Evolutionary conservation across 2,329 filamentous ascomycete genomes (phyloP), one percentile per base, ranked within the genome.

Genomic region (Aspergillus pseudoterreus): DNA sequence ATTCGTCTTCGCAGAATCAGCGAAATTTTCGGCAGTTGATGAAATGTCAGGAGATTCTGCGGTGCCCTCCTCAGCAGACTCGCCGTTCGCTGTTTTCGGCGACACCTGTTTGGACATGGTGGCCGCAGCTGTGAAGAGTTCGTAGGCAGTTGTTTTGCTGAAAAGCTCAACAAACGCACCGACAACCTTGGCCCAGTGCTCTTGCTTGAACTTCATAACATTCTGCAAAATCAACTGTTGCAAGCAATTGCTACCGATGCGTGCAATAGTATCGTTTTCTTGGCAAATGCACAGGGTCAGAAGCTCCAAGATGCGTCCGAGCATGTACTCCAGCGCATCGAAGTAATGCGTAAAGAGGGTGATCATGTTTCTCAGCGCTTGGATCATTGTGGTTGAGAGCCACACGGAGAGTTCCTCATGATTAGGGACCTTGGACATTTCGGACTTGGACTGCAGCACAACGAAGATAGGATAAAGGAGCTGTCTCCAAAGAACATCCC

Each of bases 321-420:
- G 82, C 94, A 99, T 99, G 68, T 96, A 95, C 73, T 97, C 91
- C 9, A 99, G 77, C 0, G 91, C 86, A 53, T 95, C 90, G 59
- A 99, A 99, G 72, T 97, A 99, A 72, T 99, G 95, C 0, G 95
- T 99, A 71, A 99, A 99, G 21, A 99, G 82, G 1, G 90, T 92
- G 63, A 99, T 97, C 89, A 99, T 96, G 73, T 97, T 96, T 53
- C 94, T 86, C 50, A 99, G 77, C 2, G 94, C 94, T 70, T 99
- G 94, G 38, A 99, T 99, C 90, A 99, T 96, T 8, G 94, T 99
- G 0, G 94, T 99, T 0, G 94, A 97, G 21, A 99, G 80, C 94
- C 94, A 99, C 2, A 99, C 94, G 0, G 94, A 97, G 17, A 97
- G 80, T 67, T 99, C 94, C 71, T 99, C 95, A 63, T 96, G 92